A percentile compares a stretch with the other conserved stretches of the same genome.
Evolutionary conservation across 2,329 filamentous ascomycete species (phyloP).

Genomic region (Beauveria pseudobassiana): DNA sequence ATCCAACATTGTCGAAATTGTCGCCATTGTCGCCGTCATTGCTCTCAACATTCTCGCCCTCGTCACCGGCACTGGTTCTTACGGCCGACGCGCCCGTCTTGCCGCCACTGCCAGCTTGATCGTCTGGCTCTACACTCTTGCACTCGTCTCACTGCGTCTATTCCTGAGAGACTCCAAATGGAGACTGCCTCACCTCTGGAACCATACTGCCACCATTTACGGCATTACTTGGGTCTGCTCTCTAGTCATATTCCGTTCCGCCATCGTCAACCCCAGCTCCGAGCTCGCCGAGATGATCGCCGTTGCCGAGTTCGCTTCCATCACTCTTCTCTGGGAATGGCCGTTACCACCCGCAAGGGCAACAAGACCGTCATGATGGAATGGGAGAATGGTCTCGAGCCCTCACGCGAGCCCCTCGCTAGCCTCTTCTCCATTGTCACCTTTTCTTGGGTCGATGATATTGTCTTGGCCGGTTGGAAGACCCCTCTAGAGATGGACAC

Average conservation of each 20-base stretch:
- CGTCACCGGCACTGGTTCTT: conserved; percentile 29
- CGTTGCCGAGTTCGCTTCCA: conserved; percentile 67
- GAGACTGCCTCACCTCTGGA: conserved; percentile 72
- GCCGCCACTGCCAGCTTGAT: conserved; percentile 60
- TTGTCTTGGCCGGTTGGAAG: conserved; percentile 84
- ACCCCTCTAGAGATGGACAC: conserved; percentile 73
- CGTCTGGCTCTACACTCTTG: conserved; percentile 74
- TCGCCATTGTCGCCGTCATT: conserved; percentile 66
- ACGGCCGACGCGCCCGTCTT: conserved; percentile 39
- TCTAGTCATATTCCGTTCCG: conserved; percentile 74
- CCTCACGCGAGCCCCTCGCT: conserved; percentile 77
- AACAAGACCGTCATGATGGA: conserved; percentile 85
- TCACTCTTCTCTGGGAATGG: conserved; percentile 67
- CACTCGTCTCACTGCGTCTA: conserved; percentile 66
- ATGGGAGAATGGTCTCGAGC: conserved; percentile 81
- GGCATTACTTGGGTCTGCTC: conserved; percentile 72
- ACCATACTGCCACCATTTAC: conserved; percentile 85
- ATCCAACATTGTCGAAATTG: conserved; percentile 64
- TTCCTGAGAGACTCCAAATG: conserved; percentile 57
- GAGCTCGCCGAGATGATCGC: conserved; percentile 54
- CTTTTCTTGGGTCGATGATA: conserved; percentile 83
- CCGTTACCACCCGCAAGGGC: conserved; percentile 77
- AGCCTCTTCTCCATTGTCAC: conserved; percentile 83
- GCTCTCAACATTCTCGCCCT: conserved; percentile 61
- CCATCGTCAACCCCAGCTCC: conserved; percentile 68